Evolutionary conservation across 108 stramenopile genomes (phyloP).

Genomic region (Nannochloropsis salina): DNA sequence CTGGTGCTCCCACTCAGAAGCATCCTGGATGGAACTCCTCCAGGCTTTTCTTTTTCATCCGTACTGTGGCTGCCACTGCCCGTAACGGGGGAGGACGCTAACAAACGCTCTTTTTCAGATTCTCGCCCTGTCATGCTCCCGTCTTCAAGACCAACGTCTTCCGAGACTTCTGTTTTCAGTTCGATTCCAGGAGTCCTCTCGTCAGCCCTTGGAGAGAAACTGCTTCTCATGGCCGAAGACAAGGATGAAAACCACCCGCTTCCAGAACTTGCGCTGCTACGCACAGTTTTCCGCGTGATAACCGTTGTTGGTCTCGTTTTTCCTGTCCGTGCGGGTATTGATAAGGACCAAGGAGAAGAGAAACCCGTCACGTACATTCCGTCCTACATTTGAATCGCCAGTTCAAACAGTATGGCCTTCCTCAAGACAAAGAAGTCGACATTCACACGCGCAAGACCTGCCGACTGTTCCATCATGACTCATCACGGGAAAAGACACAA

Average conservation of each 20-base stretch:
- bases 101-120: background rate
- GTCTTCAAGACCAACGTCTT: too few relatives aligned
- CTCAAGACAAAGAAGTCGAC: too few relatives aligned
- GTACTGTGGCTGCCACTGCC: background rate
- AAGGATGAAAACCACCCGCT: background rate
- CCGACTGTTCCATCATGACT: too few relatives aligned
- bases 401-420: too few relatives aligned
- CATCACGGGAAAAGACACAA: too few relatives aligned
- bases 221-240: background rate
- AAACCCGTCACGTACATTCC: too few relatives aligned
- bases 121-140: background rate
- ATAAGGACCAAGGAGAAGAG: too few relatives aligned
- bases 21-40: background rate
- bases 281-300: background rate
- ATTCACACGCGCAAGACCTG: too few relatives aligned
- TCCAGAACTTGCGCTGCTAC: background rate
- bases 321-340: background rate
- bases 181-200: background rate
- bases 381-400: too few relatives aligned
- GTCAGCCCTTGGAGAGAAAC: background rate
- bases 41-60: background rate
- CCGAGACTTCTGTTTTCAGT: too few relatives aligned
- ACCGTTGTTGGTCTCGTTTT: constrained; percentile 10
- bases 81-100: constrained; percentile 1
- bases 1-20: background rate